phyloP scores from a whole-genome alignment of 2,329 filamentous ascomycete genomes.

The Arthrobotrys sinensis region DNA sequence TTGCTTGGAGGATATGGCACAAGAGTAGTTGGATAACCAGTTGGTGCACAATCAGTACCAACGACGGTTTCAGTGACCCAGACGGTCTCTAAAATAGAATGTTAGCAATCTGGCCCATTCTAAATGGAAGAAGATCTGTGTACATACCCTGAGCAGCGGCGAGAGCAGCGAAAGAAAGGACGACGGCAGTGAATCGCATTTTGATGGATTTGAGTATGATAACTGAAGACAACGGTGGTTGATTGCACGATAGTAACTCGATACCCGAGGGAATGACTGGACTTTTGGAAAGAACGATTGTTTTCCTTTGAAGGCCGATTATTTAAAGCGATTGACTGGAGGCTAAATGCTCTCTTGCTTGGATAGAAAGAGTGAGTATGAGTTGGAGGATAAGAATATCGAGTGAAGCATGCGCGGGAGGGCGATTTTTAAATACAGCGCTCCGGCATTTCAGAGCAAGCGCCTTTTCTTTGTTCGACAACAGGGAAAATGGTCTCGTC shows the following conservation, averaged over 20 bases:
- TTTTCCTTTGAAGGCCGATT: slow-evolving; percentile 7
- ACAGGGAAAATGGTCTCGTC: slow-evolving; percentile 17
- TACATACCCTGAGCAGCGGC: slow-evolving; percentile 54
- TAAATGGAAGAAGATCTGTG: neutral
- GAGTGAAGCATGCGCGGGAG: slow-evolving; percentile 26
- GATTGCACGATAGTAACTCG: neutral
- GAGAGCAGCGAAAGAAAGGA: slow-evolving; percentile 42
- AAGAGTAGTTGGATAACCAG: slow-evolving; percentile 31
- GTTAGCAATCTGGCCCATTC: slow-evolving; percentile 8
- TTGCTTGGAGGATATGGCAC: slow-evolving; percentile 29
- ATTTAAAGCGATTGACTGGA: slow-evolving; percentile 56
- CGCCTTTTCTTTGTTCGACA: slow-evolving; percentile 33
- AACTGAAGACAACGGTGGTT: neutral
- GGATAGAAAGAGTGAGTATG: slow-evolving; percentile 51
- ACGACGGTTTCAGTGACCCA: slow-evolving; percentile 58
- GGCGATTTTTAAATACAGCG: slow-evolving; percentile 52
- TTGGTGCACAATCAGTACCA: slow-evolving; percentile 54
- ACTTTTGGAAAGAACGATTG: slow-evolving; percentile 38
- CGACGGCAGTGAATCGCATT: slow-evolving; percentile 55
- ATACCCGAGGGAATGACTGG: slow-evolving; percentile 9
- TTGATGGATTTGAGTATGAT: slow-evolving; percentile 32
- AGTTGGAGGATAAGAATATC: slow-evolving; percentile 39
- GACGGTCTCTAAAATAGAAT: slow-evolving; percentile 43
- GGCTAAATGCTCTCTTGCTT: slow-evolving; percentile 49
- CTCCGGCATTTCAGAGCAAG: slow-evolving; percentile 12